These are phyloP conservation scores for Lasiosphaeria ovina DNA, from an alignment of 495 filamentous ascomycete species.

Conservation along the genomic window DNA sequence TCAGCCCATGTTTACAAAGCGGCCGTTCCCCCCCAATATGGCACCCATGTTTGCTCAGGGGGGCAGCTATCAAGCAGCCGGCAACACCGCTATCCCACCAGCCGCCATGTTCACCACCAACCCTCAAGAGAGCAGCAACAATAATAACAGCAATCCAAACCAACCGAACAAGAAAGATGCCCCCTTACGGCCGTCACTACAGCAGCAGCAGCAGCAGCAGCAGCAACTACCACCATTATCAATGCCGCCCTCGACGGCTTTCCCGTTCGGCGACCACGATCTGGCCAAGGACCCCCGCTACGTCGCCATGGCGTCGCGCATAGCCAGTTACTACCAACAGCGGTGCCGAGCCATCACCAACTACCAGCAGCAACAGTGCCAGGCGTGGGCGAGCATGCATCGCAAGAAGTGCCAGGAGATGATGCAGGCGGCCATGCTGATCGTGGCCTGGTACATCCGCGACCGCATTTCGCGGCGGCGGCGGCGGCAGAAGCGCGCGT, in stretches of 20 bases:
- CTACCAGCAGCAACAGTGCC: constrained; percentile 38
- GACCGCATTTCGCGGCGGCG: constrained; percentile 33
- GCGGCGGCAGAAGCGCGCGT: constrained; percentile 20
- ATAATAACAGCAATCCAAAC: constrained; percentile 6
- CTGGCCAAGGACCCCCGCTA: constrained; percentile 28
- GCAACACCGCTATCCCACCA: constrained; percentile 9
- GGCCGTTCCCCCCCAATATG: constrained; percentile 13
- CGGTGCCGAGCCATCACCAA: constrained; percentile 34
- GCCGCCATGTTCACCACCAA: constrained; percentile 13
- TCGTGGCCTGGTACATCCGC: constrained; percentile 39
- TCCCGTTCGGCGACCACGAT: constrained; percentile 5
- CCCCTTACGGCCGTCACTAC: too few relatives aligned
- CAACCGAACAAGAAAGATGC: not conserved
- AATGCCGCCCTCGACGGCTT: not conserved
- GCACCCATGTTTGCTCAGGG: constrained; percentile 7
- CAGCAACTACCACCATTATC: constrained; percentile 2
- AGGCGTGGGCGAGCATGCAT: constrained; percentile 35
- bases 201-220: not conserved
- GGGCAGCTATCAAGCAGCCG: constrained; percentile 9
- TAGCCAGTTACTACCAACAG: constrained; percentile 38
- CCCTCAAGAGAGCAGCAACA: constrained; percentile 1
- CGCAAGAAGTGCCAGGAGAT: constrained; percentile 38
- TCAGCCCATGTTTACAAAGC: constrained; percentile 27
- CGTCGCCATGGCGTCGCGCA: constrained; percentile 39
- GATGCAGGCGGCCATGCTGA: constrained; percentile 36